Conservation (phyloP, 495 filamentous ascomycete species). For the Platismatia glauca region DNA sequence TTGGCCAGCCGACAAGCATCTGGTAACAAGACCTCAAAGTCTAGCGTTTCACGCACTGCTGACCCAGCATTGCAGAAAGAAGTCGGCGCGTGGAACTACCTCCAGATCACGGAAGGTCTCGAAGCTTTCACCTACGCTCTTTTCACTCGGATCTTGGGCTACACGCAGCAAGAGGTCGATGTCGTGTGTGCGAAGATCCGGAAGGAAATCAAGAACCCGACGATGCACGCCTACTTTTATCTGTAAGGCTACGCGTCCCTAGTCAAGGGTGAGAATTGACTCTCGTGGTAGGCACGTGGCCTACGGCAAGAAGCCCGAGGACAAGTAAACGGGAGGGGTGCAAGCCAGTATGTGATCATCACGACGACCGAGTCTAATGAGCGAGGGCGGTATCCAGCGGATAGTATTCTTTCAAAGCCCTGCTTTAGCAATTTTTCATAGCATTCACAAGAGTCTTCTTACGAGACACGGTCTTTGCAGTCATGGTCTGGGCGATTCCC, state of each 20-base stretch:
- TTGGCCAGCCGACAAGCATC: constrained; percentile 28
- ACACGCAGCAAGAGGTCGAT: constrained; percentile 46
- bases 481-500: not conserved
- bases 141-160: constrained; percentile 47
- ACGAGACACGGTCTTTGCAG: not conserved
- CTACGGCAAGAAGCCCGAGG: constrained; percentile 12
- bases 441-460: not conserved
- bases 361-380: not conserved
- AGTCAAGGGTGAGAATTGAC: not conserved
- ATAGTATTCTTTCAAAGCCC: not conserved
- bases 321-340: not conserved
- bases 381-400: not conserved
- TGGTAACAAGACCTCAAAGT: constrained; percentile 7
- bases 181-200: constrained; percentile 45
- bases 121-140: constrained; percentile 36
- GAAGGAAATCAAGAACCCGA: constrained; percentile 42
- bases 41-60: not conserved
- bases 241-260: not conserved
- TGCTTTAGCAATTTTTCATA: not conserved
- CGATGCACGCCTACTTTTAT: constrained; percentile 35
- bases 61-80: constrained; percentile 16
- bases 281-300: not conserved
- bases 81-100: constrained; percentile 28
- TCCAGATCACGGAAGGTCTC: constrained; percentile 38
- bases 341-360: not conserved